Evolutionary conservation across 352 stramenopile genomes (phyloP).

Genomic region (Globisporangium splendens): DNA sequence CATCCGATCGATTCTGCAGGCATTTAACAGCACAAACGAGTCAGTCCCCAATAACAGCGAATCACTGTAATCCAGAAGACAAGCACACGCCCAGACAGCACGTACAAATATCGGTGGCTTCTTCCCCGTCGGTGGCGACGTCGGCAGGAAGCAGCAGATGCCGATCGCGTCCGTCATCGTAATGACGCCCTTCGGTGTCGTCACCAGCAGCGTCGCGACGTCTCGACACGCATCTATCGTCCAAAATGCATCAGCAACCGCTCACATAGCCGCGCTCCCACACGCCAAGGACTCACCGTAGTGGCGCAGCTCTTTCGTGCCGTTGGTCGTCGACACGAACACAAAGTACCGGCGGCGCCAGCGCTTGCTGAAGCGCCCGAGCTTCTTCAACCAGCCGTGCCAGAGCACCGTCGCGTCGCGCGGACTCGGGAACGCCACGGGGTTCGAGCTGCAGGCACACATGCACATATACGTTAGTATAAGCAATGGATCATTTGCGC

Average conservation of each 20-base stretch:
- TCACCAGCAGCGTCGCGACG: conserved; percentile 47
- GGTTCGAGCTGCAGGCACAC: conserved; percentile 31
- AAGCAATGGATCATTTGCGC: not conserved
- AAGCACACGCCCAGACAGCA: not conserved
- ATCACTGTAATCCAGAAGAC: not conserved
- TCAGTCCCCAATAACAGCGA: not conserved
- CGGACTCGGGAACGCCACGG: conserved; percentile 42
- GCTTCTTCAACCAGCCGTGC: conserved; percentile 84
- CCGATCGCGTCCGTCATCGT: conserved; percentile 64
- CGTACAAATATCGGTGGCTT: conserved; percentile 66
- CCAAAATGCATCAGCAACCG: too few relatives aligned
- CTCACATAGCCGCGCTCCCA: too few relatives aligned
- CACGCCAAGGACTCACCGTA: conserved; percentile 34
- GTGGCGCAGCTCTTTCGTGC: conserved; percentile 73
- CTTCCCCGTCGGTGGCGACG: conserved; percentile 31
- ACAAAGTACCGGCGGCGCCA: conserved; percentile 80
- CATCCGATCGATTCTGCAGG: conserved; percentile 50
- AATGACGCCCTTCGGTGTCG: conserved; percentile 72
- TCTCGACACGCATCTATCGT: conserved; percentile 55
- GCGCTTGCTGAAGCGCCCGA: conserved; percentile 78
- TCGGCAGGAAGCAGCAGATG: conserved; percentile 68
- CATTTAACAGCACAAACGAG: conserved; percentile 1
- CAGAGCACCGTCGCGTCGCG: conserved; percentile 69
- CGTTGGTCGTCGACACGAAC: conserved; percentile 61
- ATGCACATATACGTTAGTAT: not conserved